phyloP scores from a whole-genome alignment of 208 protist genomes.

The Acanthamoeba royreba region DNA sequence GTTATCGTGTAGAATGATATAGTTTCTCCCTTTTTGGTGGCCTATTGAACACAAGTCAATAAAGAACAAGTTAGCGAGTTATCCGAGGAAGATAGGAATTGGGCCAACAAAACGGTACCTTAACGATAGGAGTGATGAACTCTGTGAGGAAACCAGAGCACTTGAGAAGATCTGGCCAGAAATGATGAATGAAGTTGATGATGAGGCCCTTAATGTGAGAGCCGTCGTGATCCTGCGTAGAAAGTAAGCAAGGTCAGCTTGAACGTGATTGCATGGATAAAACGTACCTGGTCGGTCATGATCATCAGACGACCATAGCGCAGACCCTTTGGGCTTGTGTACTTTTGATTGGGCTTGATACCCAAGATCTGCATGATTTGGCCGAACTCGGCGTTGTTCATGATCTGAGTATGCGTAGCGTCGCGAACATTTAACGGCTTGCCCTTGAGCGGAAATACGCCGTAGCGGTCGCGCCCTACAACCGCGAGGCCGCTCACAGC shows the following conservation, averaged over 20 bases:
- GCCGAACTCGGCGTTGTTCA: conserved; percentile 94
- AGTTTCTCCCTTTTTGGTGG: conserved; percentile 76
- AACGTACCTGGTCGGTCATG: conserved; percentile 98
- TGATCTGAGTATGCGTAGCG: conserved; percentile 89
- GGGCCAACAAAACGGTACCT: conserved; percentile 76
- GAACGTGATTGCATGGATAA: background rate
- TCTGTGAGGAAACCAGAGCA: conserved; percentile 96
- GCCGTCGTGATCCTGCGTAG: conserved; percentile 97
- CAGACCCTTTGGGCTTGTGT: conserved; percentile 83
- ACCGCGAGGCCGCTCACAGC: conserved; percentile 95
- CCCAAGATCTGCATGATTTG: conserved; percentile 84
- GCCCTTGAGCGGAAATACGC: conserved; percentile 97
- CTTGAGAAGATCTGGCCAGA: conserved; percentile 97
- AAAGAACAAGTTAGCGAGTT: conserved; percentile 46
- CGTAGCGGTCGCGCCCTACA: conserved; percentile 98
- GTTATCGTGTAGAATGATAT: conserved; percentile 98
- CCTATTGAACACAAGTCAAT: conserved; percentile 56
- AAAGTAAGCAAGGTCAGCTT: background rate
- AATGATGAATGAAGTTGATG: conserved; percentile 99
- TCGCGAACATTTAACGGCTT: conserved; percentile 99
- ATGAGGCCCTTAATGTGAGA: conserved; percentile 99
- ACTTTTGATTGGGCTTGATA: conserved; percentile 81
- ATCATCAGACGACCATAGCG: conserved; percentile 99
- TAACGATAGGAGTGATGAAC: conserved; percentile 99
- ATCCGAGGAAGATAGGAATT: background rate